phyloP scores from a whole-genome alignment of 805 yeast species.

The Pichia sporocuriosa region DNA sequence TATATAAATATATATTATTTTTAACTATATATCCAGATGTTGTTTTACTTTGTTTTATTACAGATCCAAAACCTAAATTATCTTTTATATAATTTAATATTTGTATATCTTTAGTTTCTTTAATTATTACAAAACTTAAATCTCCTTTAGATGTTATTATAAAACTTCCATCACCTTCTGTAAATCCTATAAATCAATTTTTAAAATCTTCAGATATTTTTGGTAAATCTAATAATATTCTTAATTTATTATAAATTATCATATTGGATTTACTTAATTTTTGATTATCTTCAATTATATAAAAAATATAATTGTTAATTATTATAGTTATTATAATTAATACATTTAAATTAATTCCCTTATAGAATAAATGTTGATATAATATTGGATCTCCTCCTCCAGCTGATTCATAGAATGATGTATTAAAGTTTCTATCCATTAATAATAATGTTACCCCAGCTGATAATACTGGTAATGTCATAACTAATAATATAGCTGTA shows the following conservation, averaged over 20 bases:
- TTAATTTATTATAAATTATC: too few relatives aligned
- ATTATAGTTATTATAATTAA: too few relatives aligned
- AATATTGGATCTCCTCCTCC: slow-evolving; percentile 2
- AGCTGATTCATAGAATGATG: slow-evolving; percentile 2
- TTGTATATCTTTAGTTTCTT: not conserved
- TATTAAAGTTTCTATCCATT: slow-evolving; percentile 1
- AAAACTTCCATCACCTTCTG: slow-evolving; percentile 8
- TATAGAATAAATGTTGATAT: slow-evolving; percentile 1
- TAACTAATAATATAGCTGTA: not conserved
- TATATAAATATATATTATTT: too few relatives aligned
- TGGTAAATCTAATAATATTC: too few relatives aligned
- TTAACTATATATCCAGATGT: too few relatives aligned
- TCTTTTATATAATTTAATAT: slow-evolving; percentile 2
- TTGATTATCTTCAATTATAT: too few relatives aligned
- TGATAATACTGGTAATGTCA: not conserved
- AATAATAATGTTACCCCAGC: not conserved
- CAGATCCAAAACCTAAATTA: slow-evolving; percentile 3
- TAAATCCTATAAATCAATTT: slow-evolving; percentile 8
- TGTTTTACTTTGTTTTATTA: slow-evolving; percentile 2
- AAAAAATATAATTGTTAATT: too few relatives aligned
- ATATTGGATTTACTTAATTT: too few relatives aligned
- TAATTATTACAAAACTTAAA: slow-evolving; percentile 2
- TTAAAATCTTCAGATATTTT: too few relatives aligned
- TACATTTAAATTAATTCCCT: too few relatives aligned
- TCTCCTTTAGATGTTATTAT: not conserved